Percentiles rank a stretch among this genome's conserved stretches.
These are phyloP conservation scores for Podospora appendiculata DNA, from an alignment of 495 filamentous ascomycete genomes.

Conservation along the genomic window DNA sequence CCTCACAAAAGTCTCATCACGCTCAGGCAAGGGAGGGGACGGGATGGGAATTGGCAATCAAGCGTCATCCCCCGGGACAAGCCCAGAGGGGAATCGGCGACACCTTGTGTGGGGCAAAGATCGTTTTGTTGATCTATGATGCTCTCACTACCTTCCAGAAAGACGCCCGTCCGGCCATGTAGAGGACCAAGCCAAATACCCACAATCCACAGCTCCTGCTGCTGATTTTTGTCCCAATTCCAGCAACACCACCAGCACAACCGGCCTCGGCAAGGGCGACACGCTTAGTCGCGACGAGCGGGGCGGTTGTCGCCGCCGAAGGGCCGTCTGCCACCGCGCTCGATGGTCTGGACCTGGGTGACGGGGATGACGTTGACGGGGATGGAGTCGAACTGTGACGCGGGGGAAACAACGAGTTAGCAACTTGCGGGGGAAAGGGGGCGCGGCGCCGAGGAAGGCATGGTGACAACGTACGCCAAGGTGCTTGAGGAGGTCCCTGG, in stretches of 20 bases:
- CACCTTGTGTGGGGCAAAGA: slow-evolving; percentile 63
- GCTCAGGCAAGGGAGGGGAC: background rate
- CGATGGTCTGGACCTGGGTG: slow-evolving; percentile 74
- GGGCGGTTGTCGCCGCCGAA: slow-evolving; percentile 34
- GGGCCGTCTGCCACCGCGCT: slow-evolving; percentile 55
- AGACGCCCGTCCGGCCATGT: slow-evolving; percentile 33
- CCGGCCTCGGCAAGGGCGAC: background rate
- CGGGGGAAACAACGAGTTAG: slow-evolving; percentile 11
- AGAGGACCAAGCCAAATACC: no score
- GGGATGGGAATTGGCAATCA: slow-evolving; percentile 70
- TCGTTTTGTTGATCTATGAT: slow-evolving; percentile 42
- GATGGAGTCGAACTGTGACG: slow-evolving; percentile 85
- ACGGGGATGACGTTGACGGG: slow-evolving; percentile 90
- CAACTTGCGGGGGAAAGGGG: background rate
- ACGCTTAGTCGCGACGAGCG: slow-evolving; percentile 35
- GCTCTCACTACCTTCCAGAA: slow-evolving; percentile 37
- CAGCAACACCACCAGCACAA: no score
- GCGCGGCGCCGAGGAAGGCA: background rate
- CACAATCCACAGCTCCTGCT: no score
- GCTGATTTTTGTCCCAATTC: no score
- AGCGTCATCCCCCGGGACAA: slow-evolving; percentile 62
- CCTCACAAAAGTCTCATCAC: no score
- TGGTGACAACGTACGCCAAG: slow-evolving; percentile 70
- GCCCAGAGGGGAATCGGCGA: slow-evolving; percentile 64
- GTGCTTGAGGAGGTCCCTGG: slow-evolving; percentile 96